Evolutionary conservation across 345 rosid species (phyloP), one percentile per base, ranked within the genome.

Genomic region (Abelmoschus esculentus): DNA sequence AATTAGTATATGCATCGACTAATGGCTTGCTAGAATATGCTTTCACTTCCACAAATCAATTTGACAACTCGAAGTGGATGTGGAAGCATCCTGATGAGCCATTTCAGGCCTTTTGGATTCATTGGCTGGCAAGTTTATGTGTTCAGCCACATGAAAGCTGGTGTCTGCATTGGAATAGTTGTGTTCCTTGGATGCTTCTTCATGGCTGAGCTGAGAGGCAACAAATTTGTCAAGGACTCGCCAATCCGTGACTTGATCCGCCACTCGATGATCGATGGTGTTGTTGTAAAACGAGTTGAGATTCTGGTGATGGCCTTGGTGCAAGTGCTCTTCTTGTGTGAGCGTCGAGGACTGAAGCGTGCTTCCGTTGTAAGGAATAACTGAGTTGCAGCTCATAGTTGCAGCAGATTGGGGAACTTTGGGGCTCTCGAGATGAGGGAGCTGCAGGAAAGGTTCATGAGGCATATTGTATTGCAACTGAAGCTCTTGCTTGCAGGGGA

Each of bases 181-280:
- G 54, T 60, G 38, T 60, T 76, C 86, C 80, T 79, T 78, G 1
- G 77, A 73, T 19, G 80, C 91, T 70, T 89, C 88, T 58, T 87
- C 99, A 50, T 90, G 86, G 80, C 98, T 92, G 9, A 96, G 84
- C 81, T 96, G 99, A 66, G 96, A 96, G 1, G 99, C 99, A 6
- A 96, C 98, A 67, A 96, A 92, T 72, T 96, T 92, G 78, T 96
- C 98, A 18, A 96, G 89, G 11, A 90, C 89, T 50, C 99, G 85
- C 99, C 99, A 96, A 72, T 96, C 99, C 0, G 88, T 92, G 46
- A 87, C 87, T 82, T 89, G 93, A 68, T 87, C 97, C 44, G 75
- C 84, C 10, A 73, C 86, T 70, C 83, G 95, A 47, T 89, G 60
- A 55, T 55, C 60, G 15, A 19, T 4, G 6, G 49, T 74, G 61